Evolutionary conservation across 805 yeast genomes (phyloP), one percentile per base, ranked within the genome.

Genomic region (Candida loeiensis): DNA sequence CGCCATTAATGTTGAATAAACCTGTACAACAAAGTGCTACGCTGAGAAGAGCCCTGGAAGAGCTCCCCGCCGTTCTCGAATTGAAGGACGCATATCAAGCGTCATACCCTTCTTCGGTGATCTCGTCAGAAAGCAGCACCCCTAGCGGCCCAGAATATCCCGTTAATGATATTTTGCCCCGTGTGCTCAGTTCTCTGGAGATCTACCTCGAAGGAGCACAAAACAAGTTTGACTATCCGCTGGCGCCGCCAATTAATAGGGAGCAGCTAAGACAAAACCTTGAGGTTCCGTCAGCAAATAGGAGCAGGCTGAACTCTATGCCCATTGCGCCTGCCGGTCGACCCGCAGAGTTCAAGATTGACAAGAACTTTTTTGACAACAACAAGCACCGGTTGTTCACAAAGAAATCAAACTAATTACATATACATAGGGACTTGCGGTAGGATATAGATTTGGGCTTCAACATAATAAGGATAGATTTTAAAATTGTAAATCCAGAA

Each of bases 331-430:
- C 14, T 25, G 33, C 20, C 11, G 14, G 30, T 15, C 27, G 28
- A 12, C 20, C 4, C 11, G 21, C 22, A 18, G 38, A 40, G 17
- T 41, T 31, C 31, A 41, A 41, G 20, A 38, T 41, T 27, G 37
- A 38, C 15, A 37, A 40, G 6, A 34, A 31, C 3, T 41, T 41
- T 21, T 37, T 40, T 32, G 32, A 21, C 36, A 35, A 44, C 17
- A 39, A 44, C 37, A 44, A 41, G 31, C 38, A 44, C 26, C 37
- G 41, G 27, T 30, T 44, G 22, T 41, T 44, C 25, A 36, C 43
- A 6, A 29, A 34, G 14, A 33, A 37, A 15, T 31, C 24, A n/a
- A n/a, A n/a, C n/a, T n/a, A n/a, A n/a, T n/a, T n/a, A n/a, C n/a
- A n/a, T n/a, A n/a, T n/a, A n/a, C n/a, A n/a, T n/a, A n/a, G n/a